Base-by-base conservation (phyloP, 2,329 filamentous ascomycete species). In the Talaromyces funiculosus region DNA sequence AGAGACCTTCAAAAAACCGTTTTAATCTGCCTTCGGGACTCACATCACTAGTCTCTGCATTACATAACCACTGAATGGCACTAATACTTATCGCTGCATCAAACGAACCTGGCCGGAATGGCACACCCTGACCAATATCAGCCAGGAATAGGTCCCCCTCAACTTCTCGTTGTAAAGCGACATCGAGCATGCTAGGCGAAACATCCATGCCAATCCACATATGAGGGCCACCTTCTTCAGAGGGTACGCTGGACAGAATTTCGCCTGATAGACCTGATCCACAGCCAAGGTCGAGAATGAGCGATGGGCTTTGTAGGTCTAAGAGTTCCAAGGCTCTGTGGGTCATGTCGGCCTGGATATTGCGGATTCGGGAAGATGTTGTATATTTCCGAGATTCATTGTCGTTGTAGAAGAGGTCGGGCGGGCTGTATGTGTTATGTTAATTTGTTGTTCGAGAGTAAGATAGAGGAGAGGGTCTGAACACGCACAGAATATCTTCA, bases 151-250 rank as follows among this genome's bases (percentile, higher is more conserved):
- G 78, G 71, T 99, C 94, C 2, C 94, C 94, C 63, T 96, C 92
- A 0, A 94, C 90, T 62, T 96, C 93, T 49, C 93, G 81, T 74
- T 97, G 91, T 0, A 99, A 81, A 1, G 94, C 94, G 47, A 97
- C 85, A 66, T 94, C 92, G n/a, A 99, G 82, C 94, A 99, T 99
- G n/a, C 88, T 91, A 0, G 90, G 87, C 4, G 89, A 91, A 24
- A 99, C 87, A 72, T 99, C 94, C 89, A 97, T 93, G 62, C 94
- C 94, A n/a, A 97, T 81, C 94, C 94, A 99, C 1, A 87, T 87
- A 78, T 99, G 94, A 3, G 92, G 91, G 0, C 92, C 92, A 59
- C 90, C 90, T 62, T 91, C 86, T 10, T 87, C 83, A 1, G 84
- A 81, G 0, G 82, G 75, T 0, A 88, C 78, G n/a, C 86, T 81